Conservation (phyloP, 768 basidiomycete genomes). For the Dioszegia crocea region DNA sequence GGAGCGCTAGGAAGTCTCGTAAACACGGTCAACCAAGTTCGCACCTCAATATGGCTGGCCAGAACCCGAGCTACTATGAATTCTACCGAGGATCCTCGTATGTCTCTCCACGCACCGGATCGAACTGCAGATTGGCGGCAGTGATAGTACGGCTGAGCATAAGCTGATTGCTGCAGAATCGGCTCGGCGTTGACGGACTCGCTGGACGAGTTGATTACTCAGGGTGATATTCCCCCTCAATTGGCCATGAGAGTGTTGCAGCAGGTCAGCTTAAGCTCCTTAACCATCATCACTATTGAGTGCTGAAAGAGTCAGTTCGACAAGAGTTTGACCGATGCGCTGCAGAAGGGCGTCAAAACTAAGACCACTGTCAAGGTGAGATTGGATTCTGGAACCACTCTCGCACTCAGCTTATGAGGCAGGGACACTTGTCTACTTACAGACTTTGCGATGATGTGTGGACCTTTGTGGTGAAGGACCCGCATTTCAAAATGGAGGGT, state of each 20-base stretch:
- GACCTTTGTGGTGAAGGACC: constrained; percentile 95
- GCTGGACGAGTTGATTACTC: constrained; percentile 95
- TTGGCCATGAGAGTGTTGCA: constrained; percentile 97
- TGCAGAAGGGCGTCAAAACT: constrained; percentile 88
- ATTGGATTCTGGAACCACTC: not conserved
- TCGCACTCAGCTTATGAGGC: not conserved
- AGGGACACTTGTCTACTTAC: constrained; percentile 86
- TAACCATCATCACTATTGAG: not conserved
- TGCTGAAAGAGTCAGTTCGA: constrained; percentile 66
- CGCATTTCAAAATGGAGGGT: constrained; percentile 86
- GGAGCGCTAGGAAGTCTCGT: no score
- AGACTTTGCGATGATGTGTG: constrained; percentile 61
- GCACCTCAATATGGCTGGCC: constrained; percentile 13
- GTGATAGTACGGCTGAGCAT: no score
- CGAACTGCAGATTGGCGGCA: no score
- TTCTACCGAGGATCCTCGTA: constrained; percentile 46
- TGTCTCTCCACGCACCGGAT: no score
- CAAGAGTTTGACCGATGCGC: constrained; percentile 86
- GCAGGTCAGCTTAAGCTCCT: constrained; percentile 62
- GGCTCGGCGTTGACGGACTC: constrained; percentile 97
- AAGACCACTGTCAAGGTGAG: constrained; percentile 87
- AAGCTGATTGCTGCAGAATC: no score
- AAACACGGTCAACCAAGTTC: not conserved
- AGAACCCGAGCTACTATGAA: constrained; percentile 42
- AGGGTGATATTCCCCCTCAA: constrained; percentile 93